Conservation (phyloP, 1,284 basidiomycete species). For the Ustilago bromivora region DNA sequence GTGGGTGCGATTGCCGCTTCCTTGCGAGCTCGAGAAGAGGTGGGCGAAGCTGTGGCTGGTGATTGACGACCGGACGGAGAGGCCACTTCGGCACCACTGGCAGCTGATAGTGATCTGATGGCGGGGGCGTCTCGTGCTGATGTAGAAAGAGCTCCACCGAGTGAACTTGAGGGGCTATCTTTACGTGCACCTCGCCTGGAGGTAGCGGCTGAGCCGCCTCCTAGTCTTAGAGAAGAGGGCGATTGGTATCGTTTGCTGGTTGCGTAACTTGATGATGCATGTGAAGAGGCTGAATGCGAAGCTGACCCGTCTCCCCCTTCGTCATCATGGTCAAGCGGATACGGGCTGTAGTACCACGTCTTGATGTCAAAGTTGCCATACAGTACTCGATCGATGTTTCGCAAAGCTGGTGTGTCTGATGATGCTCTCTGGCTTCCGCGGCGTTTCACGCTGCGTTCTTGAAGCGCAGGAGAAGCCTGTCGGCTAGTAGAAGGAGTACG, state of each 20-base stretch:
- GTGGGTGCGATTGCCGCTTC: slow-evolving; percentile 13
- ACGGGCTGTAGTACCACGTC: slow-evolving; percentile 69
- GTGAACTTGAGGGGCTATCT: slow-evolving; percentile 17
- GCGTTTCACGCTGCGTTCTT: slow-evolving; percentile 15
- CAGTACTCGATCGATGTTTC: slow-evolving; percentile 60
- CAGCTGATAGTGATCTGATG: slow-evolving; percentile 23
- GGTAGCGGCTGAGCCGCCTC: slow-evolving; percentile 5
- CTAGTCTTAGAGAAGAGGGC: slow-evolving; percentile 12
- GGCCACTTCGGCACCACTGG: slow-evolving; percentile 2
- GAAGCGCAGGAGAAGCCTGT: slow-evolving; percentile 31
- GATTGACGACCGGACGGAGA: slow-evolving; percentile 13
- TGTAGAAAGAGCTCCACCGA: slow-evolving; percentile 28
- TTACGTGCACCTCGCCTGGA: slow-evolving; percentile 17
- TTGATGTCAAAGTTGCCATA: slow-evolving; percentile 68
- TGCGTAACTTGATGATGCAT: neutral
- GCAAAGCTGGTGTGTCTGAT: slow-evolving; percentile 28
- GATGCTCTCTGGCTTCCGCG: slow-evolving; percentile 16
- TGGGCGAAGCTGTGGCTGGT: slow-evolving; percentile 10
- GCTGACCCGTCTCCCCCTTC: slow-evolving; percentile 14
- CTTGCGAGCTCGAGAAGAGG: slow-evolving; percentile 14
- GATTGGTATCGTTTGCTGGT: slow-evolving; percentile 31
- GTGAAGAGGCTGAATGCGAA: slow-evolving; percentile 2
- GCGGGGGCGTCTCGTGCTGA: slow-evolving; percentile 32
- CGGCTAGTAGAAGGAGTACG: slow-evolving; percentile 38
- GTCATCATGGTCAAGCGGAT: slow-evolving; percentile 62